Percentiles rank a stretch among this genome's conserved stretches.
Conservation (phyloP, 2,329 filamentous ascomycete species). For the Endocalyx cinctus region DNA sequence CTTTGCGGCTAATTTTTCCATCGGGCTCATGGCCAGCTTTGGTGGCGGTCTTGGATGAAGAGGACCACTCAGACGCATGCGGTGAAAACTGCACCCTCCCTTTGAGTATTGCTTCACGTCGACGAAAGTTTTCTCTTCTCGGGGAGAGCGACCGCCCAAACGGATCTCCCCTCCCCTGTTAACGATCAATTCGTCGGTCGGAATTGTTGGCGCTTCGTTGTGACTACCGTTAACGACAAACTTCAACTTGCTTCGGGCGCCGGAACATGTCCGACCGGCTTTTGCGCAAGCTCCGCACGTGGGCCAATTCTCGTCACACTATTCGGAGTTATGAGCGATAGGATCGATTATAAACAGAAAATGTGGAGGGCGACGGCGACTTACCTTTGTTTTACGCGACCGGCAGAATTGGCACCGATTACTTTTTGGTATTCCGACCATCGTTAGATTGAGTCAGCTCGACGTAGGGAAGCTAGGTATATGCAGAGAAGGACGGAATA, state of each 20-base stretch:
- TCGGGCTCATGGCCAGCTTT: constrained; percentile 11
- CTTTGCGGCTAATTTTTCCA: constrained; percentile 14
- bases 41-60: too few species aligned
- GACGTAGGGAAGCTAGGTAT: too few species aligned
- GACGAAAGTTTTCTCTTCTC: constrained; percentile 9
- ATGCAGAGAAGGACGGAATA: too few species aligned
- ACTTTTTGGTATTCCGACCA: constrained; percentile 27
- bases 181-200: too few species aligned
- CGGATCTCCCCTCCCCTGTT: too few species aligned
- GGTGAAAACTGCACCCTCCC: constrained; percentile 11
- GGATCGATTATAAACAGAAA: too few species aligned
- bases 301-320: constrained; percentile 28
- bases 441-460: too few species aligned
- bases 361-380: constrained; percentile 1
- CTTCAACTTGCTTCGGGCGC: constrained; percentile 20
- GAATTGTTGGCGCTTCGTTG: too few species aligned
- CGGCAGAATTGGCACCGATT: constrained; percentile 27
- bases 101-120: constrained; percentile 14
- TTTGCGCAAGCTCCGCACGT: constrained; percentile 23
- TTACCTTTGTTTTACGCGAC: constrained; percentile 24
- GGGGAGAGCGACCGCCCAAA: too few species aligned
- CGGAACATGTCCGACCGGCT: constrained; percentile 22
- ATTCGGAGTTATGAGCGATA: too few species aligned
- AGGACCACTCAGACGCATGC: constrained; percentile 11
- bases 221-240: constrained; percentile 26